Conservation (phyloP, 1,284 basidiomycete genomes). For the Leccinum solheimii region DNA sequence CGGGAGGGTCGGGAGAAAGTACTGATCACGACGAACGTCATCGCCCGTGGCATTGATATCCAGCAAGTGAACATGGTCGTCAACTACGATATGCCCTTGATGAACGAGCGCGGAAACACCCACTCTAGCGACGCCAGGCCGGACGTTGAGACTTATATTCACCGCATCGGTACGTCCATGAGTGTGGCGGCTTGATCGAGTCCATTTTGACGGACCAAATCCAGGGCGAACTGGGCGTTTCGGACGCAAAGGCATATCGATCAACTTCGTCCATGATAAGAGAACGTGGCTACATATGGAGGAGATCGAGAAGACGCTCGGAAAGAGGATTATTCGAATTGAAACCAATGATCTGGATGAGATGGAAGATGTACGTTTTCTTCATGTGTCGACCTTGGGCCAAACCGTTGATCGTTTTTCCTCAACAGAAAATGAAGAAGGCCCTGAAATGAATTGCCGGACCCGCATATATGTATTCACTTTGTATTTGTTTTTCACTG, state of each 20-base stretch:
- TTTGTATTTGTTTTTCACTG: neutral
- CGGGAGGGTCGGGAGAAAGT: constrained; percentile 96
- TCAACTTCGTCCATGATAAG: constrained; percentile 93
- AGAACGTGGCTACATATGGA: constrained; percentile 85
- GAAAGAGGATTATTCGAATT: constrained; percentile 77
- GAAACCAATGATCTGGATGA: constrained; percentile 83
- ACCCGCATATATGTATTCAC: neutral
- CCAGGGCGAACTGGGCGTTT: constrained; percentile 93
- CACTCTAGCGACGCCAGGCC: constrained; percentile 55
- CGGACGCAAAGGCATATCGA: constrained; percentile 92
- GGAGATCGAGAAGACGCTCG: constrained; percentile 75
- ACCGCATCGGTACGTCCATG: constrained; percentile 82
- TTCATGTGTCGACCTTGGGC: neutral
- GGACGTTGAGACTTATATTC: constrained; percentile 97
- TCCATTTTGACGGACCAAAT: constrained; percentile 6
- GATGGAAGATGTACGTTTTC: constrained; percentile 76
- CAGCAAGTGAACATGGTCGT: constrained; percentile 99
- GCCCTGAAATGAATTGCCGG: constrained; percentile 56
- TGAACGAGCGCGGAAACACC: constrained; percentile 63
- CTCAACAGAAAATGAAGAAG: constrained; percentile 69
- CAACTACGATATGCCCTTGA: constrained; percentile 95
- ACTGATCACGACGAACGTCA: constrained; percentile 98
- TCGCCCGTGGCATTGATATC: constrained; percentile 98
- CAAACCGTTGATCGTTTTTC: constrained; percentile 3
- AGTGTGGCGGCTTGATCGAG: neutral